Evolutionary conservation across 1,139 yeast genomes (phyloP).

Genomic region (Debaryomyces psychrophilus): DNA sequence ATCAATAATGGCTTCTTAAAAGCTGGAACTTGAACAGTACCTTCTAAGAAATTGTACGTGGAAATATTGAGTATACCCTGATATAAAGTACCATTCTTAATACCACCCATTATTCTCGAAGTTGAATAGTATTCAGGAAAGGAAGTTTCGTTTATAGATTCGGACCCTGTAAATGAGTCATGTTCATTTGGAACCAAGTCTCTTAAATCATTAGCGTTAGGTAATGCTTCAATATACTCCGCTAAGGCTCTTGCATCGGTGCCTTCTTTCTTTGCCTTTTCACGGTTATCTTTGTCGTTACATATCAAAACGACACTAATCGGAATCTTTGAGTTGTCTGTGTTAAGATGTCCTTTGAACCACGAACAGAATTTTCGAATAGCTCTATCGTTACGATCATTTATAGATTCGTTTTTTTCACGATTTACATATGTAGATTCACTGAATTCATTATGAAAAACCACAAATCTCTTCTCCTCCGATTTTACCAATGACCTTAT

Average conservation of each 20-base stretch:
- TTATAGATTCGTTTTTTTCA: conserved; percentile 68
- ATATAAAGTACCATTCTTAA: conserved; percentile 81
- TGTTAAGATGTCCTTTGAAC: conserved; percentile 67
- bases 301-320: conserved; percentile 69
- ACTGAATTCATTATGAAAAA: conserved; percentile 91
- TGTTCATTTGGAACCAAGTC: conserved; percentile 73
- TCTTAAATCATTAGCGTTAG: conserved; percentile 74
- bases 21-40: conserved; percentile 71
- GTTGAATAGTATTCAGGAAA: conserved; percentile 81
- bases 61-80: conserved; percentile 85
- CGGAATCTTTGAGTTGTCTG: conserved; percentile 30
- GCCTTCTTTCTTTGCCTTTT: conserved; percentile 58
- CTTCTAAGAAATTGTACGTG: conserved; percentile 87
- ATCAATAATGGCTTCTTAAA: conserved; percentile 83
- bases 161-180: conserved; percentile 27
- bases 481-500: conserved; percentile 75
- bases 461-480: conserved; percentile 83
- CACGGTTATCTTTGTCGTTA: conserved; percentile 72
- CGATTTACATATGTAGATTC: conserved; percentile 71
- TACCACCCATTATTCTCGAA: conserved; percentile 87
- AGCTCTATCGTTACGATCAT: conserved; percentile 92
- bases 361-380: conserved; percentile 76
- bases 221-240: conserved; percentile 70
- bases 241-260: conserved; percentile 58
- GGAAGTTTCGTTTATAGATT: conserved; percentile 49